Percentiles rank a stretch among this genome's conserved stretches.
phyloP scores from a whole-genome alignment of 768 basidiomycete genomes.

The Pleurotus eryngii region DNA sequence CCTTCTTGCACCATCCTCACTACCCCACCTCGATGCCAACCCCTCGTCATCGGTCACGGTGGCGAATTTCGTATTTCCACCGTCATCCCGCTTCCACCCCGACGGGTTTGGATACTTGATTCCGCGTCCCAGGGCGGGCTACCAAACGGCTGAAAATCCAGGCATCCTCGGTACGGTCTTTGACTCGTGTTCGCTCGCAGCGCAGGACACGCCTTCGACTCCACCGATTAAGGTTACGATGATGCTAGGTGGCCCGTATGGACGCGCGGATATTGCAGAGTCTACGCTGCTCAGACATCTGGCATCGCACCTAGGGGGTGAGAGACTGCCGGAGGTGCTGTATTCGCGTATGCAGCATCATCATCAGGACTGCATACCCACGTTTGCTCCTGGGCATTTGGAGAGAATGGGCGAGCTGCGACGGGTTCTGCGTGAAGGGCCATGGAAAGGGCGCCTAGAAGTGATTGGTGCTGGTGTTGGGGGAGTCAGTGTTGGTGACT shows the following conservation, averaged over 20 bases:
- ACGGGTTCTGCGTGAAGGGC: conserved; percentile 30
- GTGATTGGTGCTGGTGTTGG: conserved; percentile 83
- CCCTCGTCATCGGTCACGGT: conserved; percentile 81
- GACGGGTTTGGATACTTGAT: conserved; percentile 93
- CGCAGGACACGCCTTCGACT: conserved; percentile 35
- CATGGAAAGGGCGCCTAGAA: conserved; percentile 50
- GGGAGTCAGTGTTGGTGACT: conserved; percentile 86
- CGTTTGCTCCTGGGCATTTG: conserved; percentile 68
- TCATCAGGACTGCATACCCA: conserved; percentile 76
- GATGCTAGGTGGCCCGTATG: conserved; percentile 86
- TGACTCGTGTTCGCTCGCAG: conserved; percentile 74
- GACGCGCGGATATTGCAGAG: conserved; percentile 17
- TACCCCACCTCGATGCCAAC: conserved; percentile 71
- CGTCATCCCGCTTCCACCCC: conserved; percentile 59
- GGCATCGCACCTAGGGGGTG: conserved; percentile 40
- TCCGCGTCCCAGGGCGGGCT: conserved; percentile 66
- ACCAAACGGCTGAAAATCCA: conserved; percentile 32
- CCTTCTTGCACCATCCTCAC: conserved; percentile 30
- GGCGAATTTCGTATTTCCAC: conserved; percentile 80
- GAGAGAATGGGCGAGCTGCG: conserved; percentile 62
- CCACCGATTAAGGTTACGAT: conserved; percentile 71
- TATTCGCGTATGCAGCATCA: conserved; percentile 49
- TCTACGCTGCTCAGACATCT: conserved; percentile 31
- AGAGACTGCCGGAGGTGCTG: conserved; percentile 51
- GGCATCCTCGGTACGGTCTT: conserved; percentile 85